phyloP scores from a whole-genome alignment of 192 early-diverging fungal genomes.

The Backusella psychrophila region DNA sequence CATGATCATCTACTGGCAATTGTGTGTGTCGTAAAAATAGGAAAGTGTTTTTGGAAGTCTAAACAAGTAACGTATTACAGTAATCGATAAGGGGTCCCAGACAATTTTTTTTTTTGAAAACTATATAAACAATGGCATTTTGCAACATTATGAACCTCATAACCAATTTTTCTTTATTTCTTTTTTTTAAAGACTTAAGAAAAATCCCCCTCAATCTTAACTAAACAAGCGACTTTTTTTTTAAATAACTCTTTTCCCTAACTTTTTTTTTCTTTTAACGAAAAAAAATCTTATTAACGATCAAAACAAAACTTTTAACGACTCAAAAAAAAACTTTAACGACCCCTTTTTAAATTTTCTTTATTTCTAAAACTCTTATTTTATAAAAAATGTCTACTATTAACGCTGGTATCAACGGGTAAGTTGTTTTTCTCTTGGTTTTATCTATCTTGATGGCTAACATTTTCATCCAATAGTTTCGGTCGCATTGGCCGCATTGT shows the following conservation, averaged over 20 bases:
- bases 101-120: background rate
- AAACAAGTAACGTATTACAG: constrained; percentile 9
- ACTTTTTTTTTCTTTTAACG: constrained; percentile 13
- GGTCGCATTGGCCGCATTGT: constrained; percentile 98
- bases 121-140: background rate
- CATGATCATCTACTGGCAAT: constrained; percentile 4
- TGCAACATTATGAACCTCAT: constrained; percentile 6
- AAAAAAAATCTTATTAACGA: constrained; percentile 10
- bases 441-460: background rate
- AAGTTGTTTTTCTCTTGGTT: background rate
- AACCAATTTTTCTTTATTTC: constrained; percentile 12
- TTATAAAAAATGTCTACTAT: constrained; percentile 26
- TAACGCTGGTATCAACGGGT: constrained; percentile 65
- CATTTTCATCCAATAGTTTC: constrained; percentile 55
- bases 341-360: constrained; percentile 8
- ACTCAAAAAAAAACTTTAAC: constrained; percentile 17
- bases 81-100: constrained; percentile 14
- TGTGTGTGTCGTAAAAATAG: constrained; percentile 6
- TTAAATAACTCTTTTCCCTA: background rate
- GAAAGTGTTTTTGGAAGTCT: background rate
- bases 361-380: constrained; percentile 4
- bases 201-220: constrained; percentile 1
- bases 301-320: constrained; percentile 10
- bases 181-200: background rate
- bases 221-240: constrained; percentile 5